Base-by-base conservation (phyloP, 2,329 filamentous ascomycete species). In the Zymoseptoria pseudotritici region DNA sequence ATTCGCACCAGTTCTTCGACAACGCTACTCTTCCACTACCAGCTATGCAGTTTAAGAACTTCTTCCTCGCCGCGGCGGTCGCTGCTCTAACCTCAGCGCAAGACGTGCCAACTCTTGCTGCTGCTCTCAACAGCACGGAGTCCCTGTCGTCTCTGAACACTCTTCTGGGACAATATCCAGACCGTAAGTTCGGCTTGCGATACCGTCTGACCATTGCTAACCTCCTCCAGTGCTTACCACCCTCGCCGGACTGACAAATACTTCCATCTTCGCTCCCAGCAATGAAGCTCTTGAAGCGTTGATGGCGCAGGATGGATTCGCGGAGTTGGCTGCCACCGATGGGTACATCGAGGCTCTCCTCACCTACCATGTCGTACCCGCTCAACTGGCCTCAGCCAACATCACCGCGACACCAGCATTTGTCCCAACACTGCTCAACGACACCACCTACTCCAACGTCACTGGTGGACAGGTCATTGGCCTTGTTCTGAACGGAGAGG, bases 251-350 rank as follows among this genome's bases (percentile, higher is more conserved):
- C 20, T 72, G 70, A 20, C 67, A 13, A 83, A 86, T 67, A 75
- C 86, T 59, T 87, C 85, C 6, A 73, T 85, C 46, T 76, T 86
- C 5, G 83, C 83, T 0, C 83, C 83, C 0, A 80, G 75, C 68
- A 83, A 86, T 67, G 67, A 77, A 10, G 83, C 82, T 0, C 74
- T 82, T 51, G 57, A 65, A 21, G 65, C 67, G 11, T 67, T 80
- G 50, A 56, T 64, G 53, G 19, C 55, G 20, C 56, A 53, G 31
- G 53, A 54, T 51, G 53, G 50, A 22, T 65, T 78, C 19, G 75
- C 76, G 55, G 72, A 68, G 31, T 64, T 73, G 1, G 71, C 72
- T 2, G 59, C 66, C 26, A 68, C 76, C 49, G 59, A 70, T 19
- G 72, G 66, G 3, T 63, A 73, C 13, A 65, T 80, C 19, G 66